A percentile compares a stretch with the other conserved stretches of the same genome.
Conservation (phyloP, 208 protist species). For the Acanthamoeba sp. region DNA sequence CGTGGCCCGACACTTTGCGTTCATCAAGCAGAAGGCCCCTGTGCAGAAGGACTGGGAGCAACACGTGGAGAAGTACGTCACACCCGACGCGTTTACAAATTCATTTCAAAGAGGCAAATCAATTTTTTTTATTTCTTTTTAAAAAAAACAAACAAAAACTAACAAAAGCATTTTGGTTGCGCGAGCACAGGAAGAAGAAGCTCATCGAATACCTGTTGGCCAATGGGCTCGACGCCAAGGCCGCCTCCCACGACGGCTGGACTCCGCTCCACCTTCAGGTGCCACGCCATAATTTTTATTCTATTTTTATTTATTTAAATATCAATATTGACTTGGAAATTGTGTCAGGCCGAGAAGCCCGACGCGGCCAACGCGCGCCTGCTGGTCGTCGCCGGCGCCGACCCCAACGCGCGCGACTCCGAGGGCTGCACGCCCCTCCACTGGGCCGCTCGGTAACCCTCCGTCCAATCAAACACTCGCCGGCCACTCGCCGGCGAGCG, state of each 20-base stretch:
- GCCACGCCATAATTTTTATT: not conserved
- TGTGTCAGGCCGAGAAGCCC: conserved; percentile 1
- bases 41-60: conserved; percentile 26
- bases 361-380: not conserved
- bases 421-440: conserved; percentile 52
- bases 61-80: conserved; percentile 5
- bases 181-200: not conserved
- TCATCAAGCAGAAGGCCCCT: conserved; percentile 52
- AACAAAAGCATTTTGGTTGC: too few relatives aligned
- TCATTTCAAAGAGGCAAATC: too few relatives aligned
- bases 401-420: conserved; percentile 30
- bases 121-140: not conserved
- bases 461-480: too few relatives aligned
- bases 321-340: too few relatives aligned
- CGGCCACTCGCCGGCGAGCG: not conserved
- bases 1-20: conserved; percentile 20
- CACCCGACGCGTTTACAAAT: too few relatives aligned
- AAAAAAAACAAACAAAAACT: too few relatives aligned
- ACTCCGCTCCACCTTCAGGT: conserved; percentile 43
- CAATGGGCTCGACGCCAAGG: conserved; percentile 57
- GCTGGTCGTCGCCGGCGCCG: conserved; percentile 13
- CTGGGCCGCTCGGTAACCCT: conserved; percentile 26
- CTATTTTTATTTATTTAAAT: not conserved
- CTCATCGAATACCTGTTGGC: conserved; percentile 35
- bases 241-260: conserved; percentile 5